Evolutionary conservation across 2,329 filamentous ascomycete genomes (phyloP).

Genomic region (Colletotrichum simmondsii): DNA sequence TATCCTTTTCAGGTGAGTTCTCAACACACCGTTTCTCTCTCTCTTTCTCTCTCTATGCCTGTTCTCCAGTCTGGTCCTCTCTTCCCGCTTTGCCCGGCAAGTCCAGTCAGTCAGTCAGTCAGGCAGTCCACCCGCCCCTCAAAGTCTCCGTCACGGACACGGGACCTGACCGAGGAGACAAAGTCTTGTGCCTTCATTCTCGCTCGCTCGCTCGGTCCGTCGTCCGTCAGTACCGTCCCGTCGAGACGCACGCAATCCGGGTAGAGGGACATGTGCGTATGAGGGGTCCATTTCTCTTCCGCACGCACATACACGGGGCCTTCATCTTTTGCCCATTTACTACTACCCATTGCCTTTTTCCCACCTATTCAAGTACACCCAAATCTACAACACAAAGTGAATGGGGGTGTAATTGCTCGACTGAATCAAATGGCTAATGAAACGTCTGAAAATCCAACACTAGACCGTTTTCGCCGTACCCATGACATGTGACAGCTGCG

Average conservation of each 20-base stretch:
- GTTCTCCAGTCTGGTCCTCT: too few relatives aligned
- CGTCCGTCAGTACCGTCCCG: neutral
- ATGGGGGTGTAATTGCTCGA: neutral
- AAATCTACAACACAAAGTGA: too few relatives aligned
- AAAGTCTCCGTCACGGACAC: neutral
- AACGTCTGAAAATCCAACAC: conserved; percentile 44
- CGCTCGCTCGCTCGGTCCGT: neutral
- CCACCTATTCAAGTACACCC: neutral
- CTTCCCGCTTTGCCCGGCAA: neutral
- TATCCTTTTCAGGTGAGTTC: conserved; percentile 39
- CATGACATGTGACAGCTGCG: conserved; percentile 89
- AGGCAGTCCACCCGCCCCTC: neutral
- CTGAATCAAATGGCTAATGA: conserved; percentile 44
- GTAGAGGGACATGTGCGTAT: neutral
- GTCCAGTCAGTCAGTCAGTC: too few relatives aligned
- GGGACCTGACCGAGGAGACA: neutral
- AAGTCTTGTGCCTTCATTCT: neutral
- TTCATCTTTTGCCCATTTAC: neutral
- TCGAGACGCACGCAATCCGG: neutral
- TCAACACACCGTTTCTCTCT: neutral
- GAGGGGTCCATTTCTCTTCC: neutral
- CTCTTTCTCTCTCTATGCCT: neutral
- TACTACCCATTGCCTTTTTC: neutral
- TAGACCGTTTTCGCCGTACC: conserved; percentile 96
- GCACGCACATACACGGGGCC: neutral